Evolutionary conservation across 257 asterid genomes (phyloP).

Genomic region (Penstemon eatonii): DNA sequence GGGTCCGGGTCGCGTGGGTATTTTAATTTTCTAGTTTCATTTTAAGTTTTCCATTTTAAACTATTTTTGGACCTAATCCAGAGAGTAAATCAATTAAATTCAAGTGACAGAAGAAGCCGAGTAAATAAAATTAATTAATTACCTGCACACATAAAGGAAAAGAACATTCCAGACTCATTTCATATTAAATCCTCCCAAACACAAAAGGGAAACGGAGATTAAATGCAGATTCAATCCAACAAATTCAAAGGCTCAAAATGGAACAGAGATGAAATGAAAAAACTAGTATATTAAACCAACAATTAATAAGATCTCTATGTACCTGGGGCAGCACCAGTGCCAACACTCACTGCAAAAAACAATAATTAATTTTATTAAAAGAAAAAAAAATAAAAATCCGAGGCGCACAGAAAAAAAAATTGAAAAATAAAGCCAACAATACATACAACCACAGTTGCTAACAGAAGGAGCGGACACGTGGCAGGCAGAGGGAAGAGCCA

Average conservation of each 20-base stretch:
- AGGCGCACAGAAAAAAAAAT: background rate
- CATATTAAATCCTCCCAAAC: background rate
- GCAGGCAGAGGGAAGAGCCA: slow-evolving; percentile 81
- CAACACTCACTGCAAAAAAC: slow-evolving; percentile 46
- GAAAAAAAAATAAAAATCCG: background rate
- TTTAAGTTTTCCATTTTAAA: too few species aligned
- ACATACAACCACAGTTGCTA: slow-evolving; percentile 71
- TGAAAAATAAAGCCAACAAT: background rate
- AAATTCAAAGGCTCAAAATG: background rate
- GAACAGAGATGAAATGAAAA: background rate
- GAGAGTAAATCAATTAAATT: too few species aligned
- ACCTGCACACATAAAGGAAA: background rate
- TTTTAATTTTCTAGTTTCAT: too few species aligned
- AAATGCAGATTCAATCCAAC: background rate
- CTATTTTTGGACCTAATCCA: too few species aligned
- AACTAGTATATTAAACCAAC: background rate
- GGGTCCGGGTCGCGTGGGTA: too few species aligned
- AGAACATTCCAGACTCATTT: background rate
- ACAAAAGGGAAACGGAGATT: background rate
- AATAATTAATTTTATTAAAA: background rate
- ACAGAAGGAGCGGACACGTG: slow-evolving; percentile 76
- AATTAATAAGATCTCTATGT: slow-evolving; percentile 26
- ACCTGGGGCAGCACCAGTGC: slow-evolving; percentile 67
- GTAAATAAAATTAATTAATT: background rate
- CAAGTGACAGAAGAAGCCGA: background rate